Conservation (phyloP, 805 yeast genomes). For the Candida boleticola region DNA sequence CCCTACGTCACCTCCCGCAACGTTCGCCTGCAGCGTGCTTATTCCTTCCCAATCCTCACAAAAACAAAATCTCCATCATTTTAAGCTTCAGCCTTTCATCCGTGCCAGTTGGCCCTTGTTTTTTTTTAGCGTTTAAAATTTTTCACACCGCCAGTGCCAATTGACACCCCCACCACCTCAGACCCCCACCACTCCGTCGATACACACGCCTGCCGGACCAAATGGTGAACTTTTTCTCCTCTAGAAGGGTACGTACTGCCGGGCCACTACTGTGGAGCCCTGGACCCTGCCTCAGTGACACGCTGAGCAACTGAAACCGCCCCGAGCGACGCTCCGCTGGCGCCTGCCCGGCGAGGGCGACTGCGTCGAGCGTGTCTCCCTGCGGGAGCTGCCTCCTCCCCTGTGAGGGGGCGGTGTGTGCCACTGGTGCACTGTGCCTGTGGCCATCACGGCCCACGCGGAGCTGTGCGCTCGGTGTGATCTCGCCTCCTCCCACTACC, state of each 20-base stretch:
- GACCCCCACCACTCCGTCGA: no score
- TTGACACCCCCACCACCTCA: neutral
- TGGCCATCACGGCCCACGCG: neutral
- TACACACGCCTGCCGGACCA: no score
- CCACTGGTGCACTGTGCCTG: neutral
- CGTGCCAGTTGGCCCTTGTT: neutral
- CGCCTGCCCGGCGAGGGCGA: no score
- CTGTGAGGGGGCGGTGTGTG: no score
- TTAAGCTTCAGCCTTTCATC: neutral
- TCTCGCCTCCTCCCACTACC: neutral
- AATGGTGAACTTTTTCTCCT: conserved; percentile 3
- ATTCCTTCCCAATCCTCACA: neutral
- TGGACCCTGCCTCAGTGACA: no score
- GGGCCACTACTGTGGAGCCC: neutral
- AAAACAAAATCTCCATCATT: neutral
- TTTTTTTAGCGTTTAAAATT: neutral
- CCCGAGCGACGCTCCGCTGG: no score
- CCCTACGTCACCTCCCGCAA: no score
- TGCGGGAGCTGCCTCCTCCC: no score
- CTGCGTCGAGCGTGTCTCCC: no score
- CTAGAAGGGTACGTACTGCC: conserved; percentile 1
- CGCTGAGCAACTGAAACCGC: no score
- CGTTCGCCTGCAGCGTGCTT: neutral
- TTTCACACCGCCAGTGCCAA: neutral
- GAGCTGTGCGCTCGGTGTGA: no score